Base-by-base conservation (phyloP, 805 yeast species). In the Diddensiella caesifluorescens region DNA sequence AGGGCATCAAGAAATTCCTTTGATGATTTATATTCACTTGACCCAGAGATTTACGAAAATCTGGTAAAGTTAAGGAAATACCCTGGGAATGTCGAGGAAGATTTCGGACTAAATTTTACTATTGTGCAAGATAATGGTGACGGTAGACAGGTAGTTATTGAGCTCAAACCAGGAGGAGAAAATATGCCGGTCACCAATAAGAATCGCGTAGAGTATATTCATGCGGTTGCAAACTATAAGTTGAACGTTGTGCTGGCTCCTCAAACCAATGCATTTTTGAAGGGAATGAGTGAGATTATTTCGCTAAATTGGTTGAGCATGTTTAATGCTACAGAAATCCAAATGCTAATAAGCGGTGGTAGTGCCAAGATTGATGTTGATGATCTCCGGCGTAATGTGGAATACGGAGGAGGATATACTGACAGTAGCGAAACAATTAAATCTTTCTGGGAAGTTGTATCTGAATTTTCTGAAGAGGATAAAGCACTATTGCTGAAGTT, bases 291-390 rank as follows among this genome's bases (percentile, higher is more conserved):
- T 50, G 74, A 73, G 42, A 67, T 90, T 15, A 78, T 92, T 21
- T 70, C 79, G 7, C 77, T 80, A 1, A 70, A 70, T 28, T 87
- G 96, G 95, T 66, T 90, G 35, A 73, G 74, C 19, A 77, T 90
- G 81, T 92, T 90, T 64, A 86, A 85, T 54, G 80, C 95, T 0
- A 66, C 66, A 27, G 97, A 92, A 55, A 62, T 92, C 12, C 95
- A 88, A 57, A 77, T 79, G 69, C 67, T 90, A n/a, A 78, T 87
- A 2, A 77, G 92, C 13, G 95, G 95, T 3, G 89, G 85, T 5
- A 74, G 75, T 38, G 70, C 72, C 35, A 83, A 79, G 41, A 73
- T 92, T 6, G 77, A 87, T 57, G 59, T 89, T 3, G 67, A 71
- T 1, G 96, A 92, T 54, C 72, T 94, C 63, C 69, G 70, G 44